Evolutionary conservation across 1,284 basidiomycete genomes (phyloP).

Genomic region (Neolentinus lepideus): DNA sequence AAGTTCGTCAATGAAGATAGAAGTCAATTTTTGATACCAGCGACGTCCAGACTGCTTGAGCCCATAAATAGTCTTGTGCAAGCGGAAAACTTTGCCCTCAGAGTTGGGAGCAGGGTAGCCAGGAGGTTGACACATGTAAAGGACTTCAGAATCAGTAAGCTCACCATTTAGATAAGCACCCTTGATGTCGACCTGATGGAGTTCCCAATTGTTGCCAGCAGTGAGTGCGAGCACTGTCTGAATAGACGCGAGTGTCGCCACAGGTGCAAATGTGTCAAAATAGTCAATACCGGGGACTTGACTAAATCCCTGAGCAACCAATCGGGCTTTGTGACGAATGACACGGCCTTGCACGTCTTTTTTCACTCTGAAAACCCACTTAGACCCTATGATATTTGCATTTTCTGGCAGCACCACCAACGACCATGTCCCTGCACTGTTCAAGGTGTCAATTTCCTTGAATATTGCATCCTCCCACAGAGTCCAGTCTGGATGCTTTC

Average conservation of each 20-base stretch:
- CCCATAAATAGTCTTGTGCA: constrained; percentile 14
- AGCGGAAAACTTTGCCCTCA: constrained; percentile 7
- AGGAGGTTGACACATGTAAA: constrained; percentile 26
- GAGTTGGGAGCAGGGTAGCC: constrained; percentile 14
- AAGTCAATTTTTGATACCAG: constrained; percentile 13
- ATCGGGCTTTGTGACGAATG: constrained; percentile 26
- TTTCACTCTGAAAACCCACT: constrained; percentile 27
- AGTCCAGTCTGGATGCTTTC: constrained; percentile 12
- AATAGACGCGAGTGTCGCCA: constrained; percentile 26
- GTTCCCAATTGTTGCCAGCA: constrained; percentile 21
- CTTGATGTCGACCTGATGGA: constrained; percentile 34
- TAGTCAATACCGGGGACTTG: constrained; percentile 34
- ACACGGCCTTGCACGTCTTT: constrained; percentile 19
- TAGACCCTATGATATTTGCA: constrained; percentile 17
- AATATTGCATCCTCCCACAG: constrained; percentile 21
- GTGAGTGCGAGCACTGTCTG: constrained; percentile 27
- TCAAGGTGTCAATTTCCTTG: constrained; percentile 18
- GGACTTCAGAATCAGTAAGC: constrained; percentile 19
- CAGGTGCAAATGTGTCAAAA: constrained; percentile 31
- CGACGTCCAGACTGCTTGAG: constrained; percentile 11
- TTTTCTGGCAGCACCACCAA: constrained; percentile 14
- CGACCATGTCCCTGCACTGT: constrained; percentile 16
- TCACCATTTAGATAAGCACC: constrained; percentile 30
- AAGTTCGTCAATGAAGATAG: constrained; percentile 7
- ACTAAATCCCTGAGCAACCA: constrained; percentile 34